Base-by-base conservation (phyloP, 208 protist species). In the Leptomonas pyrrhocoris region DNA sequence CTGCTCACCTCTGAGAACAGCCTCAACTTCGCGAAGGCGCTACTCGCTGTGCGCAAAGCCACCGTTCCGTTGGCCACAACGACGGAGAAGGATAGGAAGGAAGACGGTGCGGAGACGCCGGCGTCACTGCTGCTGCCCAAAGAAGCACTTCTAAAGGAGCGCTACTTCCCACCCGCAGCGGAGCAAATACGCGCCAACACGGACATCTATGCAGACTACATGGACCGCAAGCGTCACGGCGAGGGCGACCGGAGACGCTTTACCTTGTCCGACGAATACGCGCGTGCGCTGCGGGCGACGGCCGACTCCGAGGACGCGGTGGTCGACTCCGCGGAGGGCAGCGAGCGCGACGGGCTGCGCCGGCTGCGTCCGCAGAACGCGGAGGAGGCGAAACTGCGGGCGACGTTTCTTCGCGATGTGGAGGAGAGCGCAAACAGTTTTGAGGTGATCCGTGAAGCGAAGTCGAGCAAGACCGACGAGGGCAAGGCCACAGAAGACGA, bases 211-310 rank as follows among this genome's bases (percentile, higher is more conserved):
- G 66, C 77, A 46, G 59, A 50, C 31, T 82, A 81, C 49, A 50
- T 76, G 48, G 65, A 73, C 45, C 55, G 61, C 13, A 71, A 73
- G 49, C 67, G 66, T 23, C 40, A 69, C 64, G 51, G 57, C 16
- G 34, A 46, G 23, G 2, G 16, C 30, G 59, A 43, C 18, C 36
- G 68, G 16, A 25, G 34, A 21, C 79, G 80, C 49, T 93, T 94
- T 72, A 95, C 88, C 12, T 78, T 97, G 21, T 75, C 78, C 23
- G 90, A 95, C 45, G 91, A 96, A 68, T 97, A 95, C 80, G 46
- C 79, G 56, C 88, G 93, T 43, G 80, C 86, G 18, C 30, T 95
- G 50, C 31, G 75, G 21, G 72, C 65, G 23, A 77, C 73, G 13
- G 85, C 74, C 30, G 72, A 61, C 40, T 84, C 67, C 18, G 78